These are phyloP conservation scores for Geotrichum aggregatum DNA, from an alignment of 1,139 yeast species.

Conservation along the genomic window DNA sequence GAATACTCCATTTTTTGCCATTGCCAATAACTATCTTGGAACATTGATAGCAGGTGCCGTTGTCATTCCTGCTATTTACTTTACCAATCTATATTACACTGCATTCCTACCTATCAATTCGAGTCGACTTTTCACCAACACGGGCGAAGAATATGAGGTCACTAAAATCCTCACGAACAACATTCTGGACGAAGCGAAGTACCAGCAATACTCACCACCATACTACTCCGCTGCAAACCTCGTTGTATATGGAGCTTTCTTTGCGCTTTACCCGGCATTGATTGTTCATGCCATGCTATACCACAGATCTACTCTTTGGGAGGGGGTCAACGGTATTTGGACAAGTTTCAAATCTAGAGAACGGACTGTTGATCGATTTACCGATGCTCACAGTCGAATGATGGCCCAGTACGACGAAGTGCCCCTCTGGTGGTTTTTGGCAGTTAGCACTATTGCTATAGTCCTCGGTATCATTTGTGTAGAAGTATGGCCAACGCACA, in stretches of 20 bases:
- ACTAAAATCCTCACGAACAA: constrained; percentile 39
- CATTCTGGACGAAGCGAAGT: constrained; percentile 35
- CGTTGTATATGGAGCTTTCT: constrained; percentile 54
- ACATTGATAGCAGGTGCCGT: constrained; percentile 41
- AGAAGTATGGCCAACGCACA: constrained; percentile 34
- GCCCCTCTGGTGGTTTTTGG: constrained; percentile 57
- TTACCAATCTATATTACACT: constrained; percentile 49
- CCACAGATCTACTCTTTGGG: constrained; percentile 27
- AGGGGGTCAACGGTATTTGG: constrained; percentile 31
- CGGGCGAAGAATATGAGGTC: constrained; percentile 45
- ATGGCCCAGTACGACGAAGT: constrained; percentile 56
- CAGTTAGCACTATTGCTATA: constrained; percentile 48
- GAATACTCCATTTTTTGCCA: constrained; percentile 44
- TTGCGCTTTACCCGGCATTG: constrained; percentile 55
- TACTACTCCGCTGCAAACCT: constrained; percentile 56
- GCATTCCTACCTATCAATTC: constrained; percentile 53
- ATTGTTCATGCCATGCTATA: constrained; percentile 44
- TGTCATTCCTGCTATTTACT: constrained; percentile 46
- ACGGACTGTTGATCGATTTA: constrained; percentile 37
- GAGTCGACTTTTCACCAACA: constrained; percentile 46
- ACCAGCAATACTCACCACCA: constrained; percentile 46
- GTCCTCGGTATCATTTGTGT: constrained; percentile 48
- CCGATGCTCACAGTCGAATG: constrained; percentile 56
- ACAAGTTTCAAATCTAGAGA: constrained; percentile 16
- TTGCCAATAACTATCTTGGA: constrained; percentile 44